These are phyloP conservation scores for Zanthoxylum bungeanum DNA, from an alignment of 345 rosid genomes.

Conservation along the genomic window DNA sequence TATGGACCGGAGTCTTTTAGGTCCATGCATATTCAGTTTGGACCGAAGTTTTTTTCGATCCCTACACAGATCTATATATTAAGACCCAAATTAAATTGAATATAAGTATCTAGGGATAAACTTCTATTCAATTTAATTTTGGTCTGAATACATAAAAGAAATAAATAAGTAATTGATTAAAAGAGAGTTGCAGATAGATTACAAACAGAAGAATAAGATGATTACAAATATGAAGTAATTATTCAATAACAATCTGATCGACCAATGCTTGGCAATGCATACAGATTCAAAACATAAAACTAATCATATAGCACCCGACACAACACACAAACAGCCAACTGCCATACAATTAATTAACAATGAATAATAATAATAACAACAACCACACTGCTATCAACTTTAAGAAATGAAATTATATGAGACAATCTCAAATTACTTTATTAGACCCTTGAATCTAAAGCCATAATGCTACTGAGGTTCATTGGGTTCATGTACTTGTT, in stretches of 20 bases:
- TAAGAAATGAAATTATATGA: not conserved
- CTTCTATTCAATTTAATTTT: no score
- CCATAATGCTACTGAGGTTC: conserved; percentile 42
- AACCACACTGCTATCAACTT: not conserved
- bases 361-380: not conserved
- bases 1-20: no score
- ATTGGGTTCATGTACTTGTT: conserved; percentile 35
- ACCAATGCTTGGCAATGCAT: not conserved
- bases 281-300: not conserved
- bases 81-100: no score
- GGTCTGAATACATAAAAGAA: no score
- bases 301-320: not conserved
- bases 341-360: not conserved
- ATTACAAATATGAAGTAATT: not conserved
- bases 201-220: no score
- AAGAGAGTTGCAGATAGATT: no score
- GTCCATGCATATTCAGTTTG: no score
- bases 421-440: not conserved
- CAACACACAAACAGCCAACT: not conserved
- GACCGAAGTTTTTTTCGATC: no score
- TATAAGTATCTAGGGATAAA: no score
- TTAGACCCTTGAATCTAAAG: conserved; percentile 23
- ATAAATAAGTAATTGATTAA: no score
- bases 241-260: not conserved
- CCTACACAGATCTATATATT: no score